Conservation (phyloP, 73 alveolate genomes). For the Tetrahymena thermophila region DNA sequence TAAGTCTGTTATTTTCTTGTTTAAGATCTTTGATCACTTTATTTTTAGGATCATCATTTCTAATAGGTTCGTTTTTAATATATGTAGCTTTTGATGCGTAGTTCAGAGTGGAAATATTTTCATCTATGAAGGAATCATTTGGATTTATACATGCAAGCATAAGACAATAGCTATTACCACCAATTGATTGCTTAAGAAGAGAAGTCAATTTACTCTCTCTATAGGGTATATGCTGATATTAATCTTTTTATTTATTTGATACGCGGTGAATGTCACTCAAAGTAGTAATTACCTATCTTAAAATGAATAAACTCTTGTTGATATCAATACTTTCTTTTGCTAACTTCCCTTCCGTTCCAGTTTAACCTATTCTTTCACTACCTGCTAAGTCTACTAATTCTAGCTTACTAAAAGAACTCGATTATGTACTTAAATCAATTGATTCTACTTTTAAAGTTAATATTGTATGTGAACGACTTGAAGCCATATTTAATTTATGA, state of each 20-base stretch:
- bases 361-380: conserved; percentile 79
- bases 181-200: conserved; percentile 83
- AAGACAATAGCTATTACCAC: conserved; percentile 90
- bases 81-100: conserved; percentile 95
- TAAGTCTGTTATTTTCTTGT: neutral
- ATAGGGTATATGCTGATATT: conserved; percentile 61
- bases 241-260: conserved; percentile 43
- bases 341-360: conserved; percentile 87
- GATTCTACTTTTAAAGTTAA: conserved; percentile 80
- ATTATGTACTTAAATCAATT: conserved; percentile 67
- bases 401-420: conserved; percentile 63
- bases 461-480: conserved; percentile 90
- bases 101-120: conserved; percentile 82
- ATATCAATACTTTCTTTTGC: conserved; percentile 91
- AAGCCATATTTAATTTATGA: conserved; percentile 81
- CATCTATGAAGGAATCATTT: conserved; percentile 75
- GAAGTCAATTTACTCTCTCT: conserved; percentile 94
- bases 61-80: conserved; percentile 85
- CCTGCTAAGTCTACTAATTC: conserved; percentile 97
- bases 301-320: conserved; percentile 84
- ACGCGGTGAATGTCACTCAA: conserved; percentile 65
- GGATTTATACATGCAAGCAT: conserved; percentile 97
- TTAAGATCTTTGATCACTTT: conserved; percentile 60
- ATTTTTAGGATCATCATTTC: conserved; percentile 84
- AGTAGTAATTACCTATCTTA: conserved; percentile 89